A percentile compares a stretch with the other conserved stretches of the same genome.
These are phyloP conservation scores for Aureobasidium namibiae DNA, from an alignment of 2,329 filamentous ascomycete genomes.

Conservation along the genomic window DNA sequence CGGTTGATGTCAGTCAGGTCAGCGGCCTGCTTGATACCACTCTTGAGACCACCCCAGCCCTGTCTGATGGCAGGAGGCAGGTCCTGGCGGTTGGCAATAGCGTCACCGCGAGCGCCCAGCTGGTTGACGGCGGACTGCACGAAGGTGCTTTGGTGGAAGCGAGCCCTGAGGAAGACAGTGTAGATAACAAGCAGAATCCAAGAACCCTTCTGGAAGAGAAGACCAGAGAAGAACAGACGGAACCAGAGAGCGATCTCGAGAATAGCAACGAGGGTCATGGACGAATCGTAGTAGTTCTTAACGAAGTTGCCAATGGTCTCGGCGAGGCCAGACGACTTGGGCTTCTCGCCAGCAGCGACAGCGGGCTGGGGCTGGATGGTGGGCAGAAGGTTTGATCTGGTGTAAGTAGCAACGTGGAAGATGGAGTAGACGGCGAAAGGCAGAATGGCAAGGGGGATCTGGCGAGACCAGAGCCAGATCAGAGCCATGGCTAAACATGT, in stretches of 20 bases:
- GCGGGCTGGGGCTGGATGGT: slow-evolving; percentile 62
- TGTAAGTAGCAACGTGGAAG: slow-evolving; percentile 97
- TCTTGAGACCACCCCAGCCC: slow-evolving; percentile 75
- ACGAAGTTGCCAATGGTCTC: slow-evolving; percentile 88
- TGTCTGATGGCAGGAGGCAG: slow-evolving; percentile 72
- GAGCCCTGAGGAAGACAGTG: slow-evolving; percentile 84
- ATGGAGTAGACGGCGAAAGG: slow-evolving; percentile 95
- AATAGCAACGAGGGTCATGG: slow-evolving; percentile 84
- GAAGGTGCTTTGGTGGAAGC: slow-evolving; percentile 83
- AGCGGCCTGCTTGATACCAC: slow-evolving; percentile 61
- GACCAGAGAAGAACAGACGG: slow-evolving; percentile 69
- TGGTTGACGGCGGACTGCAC: slow-evolving; percentile 75
- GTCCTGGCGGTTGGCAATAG: slow-evolving; percentile 74
- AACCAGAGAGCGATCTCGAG: slow-evolving; percentile 85
- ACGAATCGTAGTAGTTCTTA: slow-evolving; percentile 94
- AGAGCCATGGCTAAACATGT: slow-evolving; percentile 68
- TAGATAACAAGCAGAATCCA: slow-evolving; percentile 84
- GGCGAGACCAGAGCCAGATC: slow-evolving; percentile 86
- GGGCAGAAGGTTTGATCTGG: slow-evolving; percentile 85
- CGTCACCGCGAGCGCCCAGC: slow-evolving; percentile 68
- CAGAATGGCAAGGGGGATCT: slow-evolving; percentile 82
- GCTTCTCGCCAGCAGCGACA: slow-evolving; percentile 49
- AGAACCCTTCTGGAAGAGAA: slow-evolving; percentile 82
- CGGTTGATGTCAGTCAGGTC: slow-evolving; percentile 70
- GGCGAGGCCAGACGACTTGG: slow-evolving; percentile 56